Conservation (phyloP, 2,329 filamentous ascomycete genomes). For the Cephalotrichum gorgonifer region DNA sequence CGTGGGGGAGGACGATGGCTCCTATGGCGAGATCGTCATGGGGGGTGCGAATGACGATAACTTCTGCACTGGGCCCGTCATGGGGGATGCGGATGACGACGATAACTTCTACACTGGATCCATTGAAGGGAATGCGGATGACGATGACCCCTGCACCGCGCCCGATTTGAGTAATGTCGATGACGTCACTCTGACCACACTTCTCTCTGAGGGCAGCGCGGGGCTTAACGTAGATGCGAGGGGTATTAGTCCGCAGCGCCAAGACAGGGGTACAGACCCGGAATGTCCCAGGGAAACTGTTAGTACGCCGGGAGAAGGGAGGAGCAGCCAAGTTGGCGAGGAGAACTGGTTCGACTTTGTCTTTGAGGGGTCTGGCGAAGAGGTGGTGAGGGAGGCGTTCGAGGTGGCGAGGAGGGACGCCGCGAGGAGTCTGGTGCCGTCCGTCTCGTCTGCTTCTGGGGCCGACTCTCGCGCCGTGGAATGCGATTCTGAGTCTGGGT, state of each 20-base stretch:
- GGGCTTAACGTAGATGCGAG: not conserved
- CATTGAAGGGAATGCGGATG: not conserved
- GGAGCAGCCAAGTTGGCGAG: not conserved
- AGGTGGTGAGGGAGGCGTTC: not conserved
- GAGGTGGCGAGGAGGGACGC: not conserved
- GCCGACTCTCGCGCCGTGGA: not conserved
- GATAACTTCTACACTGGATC: not conserved
- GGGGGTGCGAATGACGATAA: not conserved
- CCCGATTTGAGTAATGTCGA: too few species aligned
- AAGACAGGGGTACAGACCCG: not conserved
- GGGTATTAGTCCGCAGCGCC: not conserved
- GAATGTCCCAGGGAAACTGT: too few species aligned
- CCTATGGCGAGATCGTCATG: not conserved
- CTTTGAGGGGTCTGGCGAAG: not conserved
- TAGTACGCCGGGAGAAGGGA: not conserved
- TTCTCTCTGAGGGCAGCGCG: not conserved
- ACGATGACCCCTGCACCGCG: too few species aligned
- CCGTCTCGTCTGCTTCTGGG: not conserved
- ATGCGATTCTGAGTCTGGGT: not conserved
- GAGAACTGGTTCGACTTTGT: slow-evolving; percentile 1
- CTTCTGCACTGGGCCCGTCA: too few species aligned
- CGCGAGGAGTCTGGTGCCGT: not conserved
- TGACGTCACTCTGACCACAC: slow-evolving; percentile 3
- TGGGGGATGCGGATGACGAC: not conserved
- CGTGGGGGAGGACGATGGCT: not conserved